Evolutionary conservation across 352 stramenopile species (phyloP).

Genomic region (Pythium brachiatum): DNA sequence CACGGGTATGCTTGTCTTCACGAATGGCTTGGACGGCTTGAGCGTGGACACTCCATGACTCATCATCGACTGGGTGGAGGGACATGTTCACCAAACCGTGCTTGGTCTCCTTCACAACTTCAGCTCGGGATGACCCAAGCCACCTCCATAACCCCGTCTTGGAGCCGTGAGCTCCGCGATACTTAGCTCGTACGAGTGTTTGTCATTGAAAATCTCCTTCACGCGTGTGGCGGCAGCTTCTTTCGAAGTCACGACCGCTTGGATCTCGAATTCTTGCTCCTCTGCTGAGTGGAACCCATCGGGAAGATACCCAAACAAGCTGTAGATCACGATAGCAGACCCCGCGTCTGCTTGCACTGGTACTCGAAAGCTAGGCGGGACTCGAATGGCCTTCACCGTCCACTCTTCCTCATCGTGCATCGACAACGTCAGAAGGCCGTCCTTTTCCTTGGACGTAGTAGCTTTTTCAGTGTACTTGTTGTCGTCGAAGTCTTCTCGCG

Average conservation of each 20-base stretch:
- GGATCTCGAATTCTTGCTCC: background rate
- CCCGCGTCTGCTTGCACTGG: background rate
- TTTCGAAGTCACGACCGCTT: background rate
- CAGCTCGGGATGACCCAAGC: background rate
- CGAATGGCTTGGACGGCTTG: conserved; percentile 2
- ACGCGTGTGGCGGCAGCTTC: conserved; percentile 3
- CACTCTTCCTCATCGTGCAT: conserved; percentile 8
- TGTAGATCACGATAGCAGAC: conserved; percentile 4
- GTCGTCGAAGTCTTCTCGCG: background rate
- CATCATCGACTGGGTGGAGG: background rate
- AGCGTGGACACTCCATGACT: conserved; percentile 6
- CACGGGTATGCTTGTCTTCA: background rate
- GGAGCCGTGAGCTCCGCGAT: background rate
- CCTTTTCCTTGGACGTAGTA: background rate
- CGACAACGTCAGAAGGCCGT: conserved; percentile 6
- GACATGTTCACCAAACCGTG: conserved; percentile 1
- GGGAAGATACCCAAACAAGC: conserved; percentile 9
- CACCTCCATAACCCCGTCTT: background rate
- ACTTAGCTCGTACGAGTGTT: conserved; percentile 13
- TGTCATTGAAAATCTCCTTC: background rate
- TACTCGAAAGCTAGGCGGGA: background rate
- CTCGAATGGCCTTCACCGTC: conserved; percentile 6
- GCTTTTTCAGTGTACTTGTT: background rate
- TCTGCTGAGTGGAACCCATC: conserved; percentile 8
- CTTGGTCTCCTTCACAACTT: background rate